Evolutionary conservation across 2,329 filamentous ascomycete species (phyloP).

Genomic region (Colletotrichum australisinense): DNA sequence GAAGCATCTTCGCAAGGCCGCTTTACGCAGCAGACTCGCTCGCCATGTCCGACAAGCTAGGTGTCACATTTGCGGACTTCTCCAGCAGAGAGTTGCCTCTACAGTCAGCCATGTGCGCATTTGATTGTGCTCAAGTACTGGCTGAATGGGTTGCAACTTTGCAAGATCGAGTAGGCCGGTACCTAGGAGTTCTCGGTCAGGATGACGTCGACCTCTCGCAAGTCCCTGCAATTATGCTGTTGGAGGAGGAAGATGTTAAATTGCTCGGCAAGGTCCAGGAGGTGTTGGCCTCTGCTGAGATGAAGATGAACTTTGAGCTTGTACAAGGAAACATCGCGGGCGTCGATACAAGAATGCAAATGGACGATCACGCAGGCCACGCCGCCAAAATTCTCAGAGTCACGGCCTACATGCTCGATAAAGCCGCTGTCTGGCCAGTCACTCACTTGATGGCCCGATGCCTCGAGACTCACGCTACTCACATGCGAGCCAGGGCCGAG

Average conservation of each 20-base stretch:
- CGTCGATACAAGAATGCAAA: conserved; percentile 65
- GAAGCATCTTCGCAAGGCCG: conserved; percentile 90
- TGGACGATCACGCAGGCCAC: conserved; percentile 77
- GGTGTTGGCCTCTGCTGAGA: conserved; percentile 80
- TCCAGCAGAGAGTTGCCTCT: conserved; percentile 87
- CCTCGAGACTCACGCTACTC: conserved; percentile 65
- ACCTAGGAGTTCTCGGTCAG: conserved; percentile 86
- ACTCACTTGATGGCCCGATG: conserved; percentile 67
- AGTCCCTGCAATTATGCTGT: conserved; percentile 87
- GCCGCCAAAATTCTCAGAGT: conserved; percentile 86
- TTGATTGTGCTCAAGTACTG: conserved; percentile 93
- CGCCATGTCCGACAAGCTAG: conserved; percentile 86
- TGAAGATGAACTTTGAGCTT: conserved; percentile 76
- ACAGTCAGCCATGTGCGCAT: conserved; percentile 90
- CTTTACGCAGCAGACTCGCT: conserved; percentile 92
- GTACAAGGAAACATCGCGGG: conserved; percentile 60
- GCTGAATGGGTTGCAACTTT: conserved; percentile 95
- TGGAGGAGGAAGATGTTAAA: conserved; percentile 92
- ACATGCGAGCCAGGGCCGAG: conserved; percentile 63
- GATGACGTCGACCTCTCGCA: conserved; percentile 83
- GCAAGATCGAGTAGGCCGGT: conserved; percentile 92
- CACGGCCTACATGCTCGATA: conserved; percentile 88
- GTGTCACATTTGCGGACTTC: conserved; percentile 86
- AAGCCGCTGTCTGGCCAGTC: conserved; percentile 89
- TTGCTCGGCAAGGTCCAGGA: conserved; percentile 85